phyloP scores from a whole-genome alignment of 164 flowering plant genomes.

The Umbellularia californica region DNA sequence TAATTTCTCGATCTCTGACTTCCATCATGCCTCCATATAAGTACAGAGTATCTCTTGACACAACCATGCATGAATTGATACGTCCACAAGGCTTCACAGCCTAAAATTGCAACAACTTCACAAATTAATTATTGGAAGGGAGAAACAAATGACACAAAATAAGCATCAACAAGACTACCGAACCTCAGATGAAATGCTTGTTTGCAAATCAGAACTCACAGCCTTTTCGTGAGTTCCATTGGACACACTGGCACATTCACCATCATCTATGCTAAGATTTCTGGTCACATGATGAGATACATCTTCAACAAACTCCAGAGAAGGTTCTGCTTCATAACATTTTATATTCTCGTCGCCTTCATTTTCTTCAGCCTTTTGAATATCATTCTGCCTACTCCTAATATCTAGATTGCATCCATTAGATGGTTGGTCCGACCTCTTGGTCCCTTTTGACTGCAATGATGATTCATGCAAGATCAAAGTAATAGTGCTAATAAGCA shows the following conservation, averaged over 20 bases:
- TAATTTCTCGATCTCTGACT: constrained; percentile 78
- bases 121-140: constrained; percentile 7
- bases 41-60: constrained; percentile 79
- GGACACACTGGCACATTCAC: constrained; percentile 22
- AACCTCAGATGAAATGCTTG: constrained; percentile 58
- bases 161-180: constrained; percentile 15
- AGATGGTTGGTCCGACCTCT: constrained; percentile 33
- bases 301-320: constrained; percentile 35
- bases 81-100: constrained; percentile 93
- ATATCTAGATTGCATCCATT: constrained; percentile 23
- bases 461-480: constrained; percentile 10
- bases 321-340: constrained; percentile 35
- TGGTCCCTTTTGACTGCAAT: constrained; percentile 45
- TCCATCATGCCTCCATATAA: constrained; percentile 98
- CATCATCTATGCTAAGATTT: constrained; percentile 29
- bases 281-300: constrained; percentile 34
- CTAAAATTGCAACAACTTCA: constrained; percentile 29
- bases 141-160: background rate
- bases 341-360: constrained; percentile 29
- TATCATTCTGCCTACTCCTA: constrained; percentile 24
- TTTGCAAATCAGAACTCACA: constrained; percentile 25
- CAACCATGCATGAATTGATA: constrained; percentile 80
- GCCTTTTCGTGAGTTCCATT: constrained; percentile 25
- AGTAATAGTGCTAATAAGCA: background rate
- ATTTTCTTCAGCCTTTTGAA: constrained; percentile 19